Percentiles rank a stretch among this genome's conserved stretches.
phyloP scores from a whole-genome alignment of 2,329 filamentous ascomycete species.

The Plenodomus lindquistii region DNA sequence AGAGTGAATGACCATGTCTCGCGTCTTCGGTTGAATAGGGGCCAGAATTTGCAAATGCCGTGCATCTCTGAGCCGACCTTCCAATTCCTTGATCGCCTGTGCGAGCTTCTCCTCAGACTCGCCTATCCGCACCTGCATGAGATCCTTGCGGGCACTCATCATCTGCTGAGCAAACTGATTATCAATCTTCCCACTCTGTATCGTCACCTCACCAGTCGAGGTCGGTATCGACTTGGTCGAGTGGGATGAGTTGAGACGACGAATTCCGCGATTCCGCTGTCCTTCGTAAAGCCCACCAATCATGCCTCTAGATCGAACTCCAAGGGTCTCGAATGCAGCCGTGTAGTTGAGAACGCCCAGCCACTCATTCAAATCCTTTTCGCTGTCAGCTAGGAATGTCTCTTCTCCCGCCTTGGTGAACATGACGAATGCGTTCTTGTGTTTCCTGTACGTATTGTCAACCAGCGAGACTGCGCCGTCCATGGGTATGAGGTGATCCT shows the following conservation, averaged over 20 bases:
- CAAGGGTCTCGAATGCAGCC: conserved; percentile 88
- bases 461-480: conserved; percentile 87
- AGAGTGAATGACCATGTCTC: conserved; percentile 82
- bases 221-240: conserved; percentile 67
- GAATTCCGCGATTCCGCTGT: conserved; percentile 72
- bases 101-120: conserved; percentile 81
- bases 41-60: conserved; percentile 87
- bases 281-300: conserved; percentile 84
- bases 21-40: conserved; percentile 86
- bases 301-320: conserved; percentile 86
- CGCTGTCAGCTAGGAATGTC: conserved; percentile 85
- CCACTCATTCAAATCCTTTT: conserved; percentile 95
- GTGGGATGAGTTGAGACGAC: conserved; percentile 65
- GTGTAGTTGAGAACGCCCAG: conserved; percentile 94
- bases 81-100: conserved; percentile 74
- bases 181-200: conserved; percentile 74
- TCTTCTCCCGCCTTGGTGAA: conserved; percentile 84
- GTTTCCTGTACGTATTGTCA: conserved; percentile 86
- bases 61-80: conserved; percentile 82
- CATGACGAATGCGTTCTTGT: conserved; percentile 93
- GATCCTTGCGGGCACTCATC: conserved; percentile 75
- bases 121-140: conserved; percentile 81
- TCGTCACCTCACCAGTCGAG: conserved; percentile 72
- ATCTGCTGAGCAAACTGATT: conserved; percentile 86
- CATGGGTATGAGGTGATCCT: conserved; percentile 90